A percentile compares a stretch with the other conserved stretches of the same genome.
Conservation (phyloP, 2,329 filamentous ascomycete species). For the Microsporum audouinii region DNA sequence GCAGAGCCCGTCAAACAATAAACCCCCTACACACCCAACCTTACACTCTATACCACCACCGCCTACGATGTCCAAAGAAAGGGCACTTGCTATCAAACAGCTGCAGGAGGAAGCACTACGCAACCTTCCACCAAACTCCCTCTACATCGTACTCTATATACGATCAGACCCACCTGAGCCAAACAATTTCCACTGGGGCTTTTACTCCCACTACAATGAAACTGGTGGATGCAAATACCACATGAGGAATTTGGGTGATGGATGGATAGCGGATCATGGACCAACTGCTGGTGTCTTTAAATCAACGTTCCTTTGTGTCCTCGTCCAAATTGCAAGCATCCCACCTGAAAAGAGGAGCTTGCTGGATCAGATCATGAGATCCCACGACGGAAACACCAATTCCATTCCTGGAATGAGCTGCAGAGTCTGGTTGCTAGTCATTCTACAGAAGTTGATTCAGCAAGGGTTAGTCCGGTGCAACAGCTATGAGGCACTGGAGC, state of each 20-base stretch:
- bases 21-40: neutral
- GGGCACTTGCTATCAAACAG: conserved; percentile 1
- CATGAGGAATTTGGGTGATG: conserved; percentile 8
- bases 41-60: neutral
- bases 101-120: conserved; percentile 5
- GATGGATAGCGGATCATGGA: conserved; percentile 14
- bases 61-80: neutral
- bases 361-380: conserved; percentile 18
- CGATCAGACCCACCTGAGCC: conserved; percentile 17
- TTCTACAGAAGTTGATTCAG: conserved; percentile 14
- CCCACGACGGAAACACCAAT: conserved; percentile 17
- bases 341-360: conserved; percentile 8
- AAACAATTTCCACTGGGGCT: conserved; percentile 24
- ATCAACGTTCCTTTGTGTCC: conserved; percentile 14
- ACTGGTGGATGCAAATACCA: conserved; percentile 11
- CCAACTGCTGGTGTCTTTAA: conserved; percentile 9
- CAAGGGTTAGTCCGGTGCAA: conserved; percentile 15
- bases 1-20: neutral
- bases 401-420: conserved; percentile 19
- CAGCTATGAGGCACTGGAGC: conserved; percentile 10
- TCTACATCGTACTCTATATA: conserved; percentile 18
- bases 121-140: neutral
- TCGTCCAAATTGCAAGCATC: conserved; percentile 15
- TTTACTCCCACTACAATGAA: conserved; percentile 18
- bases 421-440: conserved; percentile 18